Percentiles rank a stretch among this genome's conserved stretches.
Conservation (phyloP, 805 yeast species). For the Lipomyces starkeyi region DNA sequence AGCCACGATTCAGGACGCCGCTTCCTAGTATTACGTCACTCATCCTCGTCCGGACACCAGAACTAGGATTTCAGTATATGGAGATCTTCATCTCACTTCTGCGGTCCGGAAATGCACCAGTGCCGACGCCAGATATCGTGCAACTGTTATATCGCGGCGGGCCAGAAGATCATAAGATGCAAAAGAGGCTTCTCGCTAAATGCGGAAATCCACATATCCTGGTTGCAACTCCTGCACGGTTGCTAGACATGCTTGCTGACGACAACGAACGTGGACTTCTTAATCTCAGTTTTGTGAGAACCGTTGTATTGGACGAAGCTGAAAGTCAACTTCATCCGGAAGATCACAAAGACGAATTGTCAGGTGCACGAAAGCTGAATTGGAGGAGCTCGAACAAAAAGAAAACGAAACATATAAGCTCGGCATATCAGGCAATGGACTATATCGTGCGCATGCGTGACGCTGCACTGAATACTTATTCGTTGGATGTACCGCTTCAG, state of each 20-base stretch:
- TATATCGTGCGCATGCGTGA: slow-evolving; percentile 12
- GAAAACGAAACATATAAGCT: not conserved
- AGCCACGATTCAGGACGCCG: slow-evolving; percentile 22
- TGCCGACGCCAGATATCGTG: slow-evolving; percentile 28
- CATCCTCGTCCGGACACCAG: slow-evolving; percentile 46
- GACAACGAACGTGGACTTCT: slow-evolving; percentile 16
- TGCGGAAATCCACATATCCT: slow-evolving; percentile 52
- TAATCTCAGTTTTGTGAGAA: slow-evolving; percentile 29
- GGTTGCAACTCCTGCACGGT: slow-evolving; percentile 61
- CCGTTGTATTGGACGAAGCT: slow-evolving; percentile 39
- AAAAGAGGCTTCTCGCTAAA: slow-evolving; percentile 36
- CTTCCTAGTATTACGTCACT: slow-evolving; percentile 39
- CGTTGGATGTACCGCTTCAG: slow-evolving; percentile 19
- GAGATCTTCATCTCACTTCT: slow-evolving; percentile 29
- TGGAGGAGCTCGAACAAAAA: not conserved
- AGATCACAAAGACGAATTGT: not conserved
- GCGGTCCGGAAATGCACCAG: slow-evolving; percentile 28
- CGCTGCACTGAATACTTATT: slow-evolving; percentile 16
- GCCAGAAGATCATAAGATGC: slow-evolving; percentile 39
- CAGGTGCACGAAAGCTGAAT: not conserved
- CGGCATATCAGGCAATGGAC: slow-evolving; percentile 16
- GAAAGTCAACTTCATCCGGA: slow-evolving; percentile 27
- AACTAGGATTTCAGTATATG: slow-evolving; percentile 46
- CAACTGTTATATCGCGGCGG: slow-evolving; percentile 44
- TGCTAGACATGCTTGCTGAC: slow-evolving; percentile 50